Conservation (phyloP, 2,329 filamentous ascomycete genomes). For the Aspergillus ochraceus region DNA sequence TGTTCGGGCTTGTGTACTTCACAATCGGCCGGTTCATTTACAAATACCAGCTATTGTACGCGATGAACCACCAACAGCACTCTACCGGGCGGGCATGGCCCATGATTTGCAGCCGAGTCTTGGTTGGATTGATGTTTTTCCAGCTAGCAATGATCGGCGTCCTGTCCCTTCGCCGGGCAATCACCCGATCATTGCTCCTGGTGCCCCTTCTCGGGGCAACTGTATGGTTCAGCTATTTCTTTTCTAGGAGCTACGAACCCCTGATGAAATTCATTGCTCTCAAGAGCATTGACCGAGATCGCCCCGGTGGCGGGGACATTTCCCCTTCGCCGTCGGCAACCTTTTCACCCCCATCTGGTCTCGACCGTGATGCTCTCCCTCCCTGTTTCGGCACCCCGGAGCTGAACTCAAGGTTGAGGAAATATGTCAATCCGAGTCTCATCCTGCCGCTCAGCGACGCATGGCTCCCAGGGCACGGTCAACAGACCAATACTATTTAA, state of each 20-base stretch:
- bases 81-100: conserved; percentile 86
- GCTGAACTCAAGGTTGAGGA: conserved; percentile 41
- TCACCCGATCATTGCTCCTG: conserved; percentile 70
- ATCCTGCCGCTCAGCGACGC: conserved; percentile 44
- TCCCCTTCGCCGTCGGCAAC: conserved; percentile 39
- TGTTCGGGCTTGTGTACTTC: conserved; percentile 70
- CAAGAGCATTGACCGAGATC: conserved; percentile 71
- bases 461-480: conserved; percentile 41
- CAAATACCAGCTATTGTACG: conserved; percentile 87
- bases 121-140: conserved; percentile 83
- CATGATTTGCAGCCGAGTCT: conserved; percentile 90
- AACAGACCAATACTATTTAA: conserved; percentile 14
- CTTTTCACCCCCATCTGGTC: conserved; percentile 42
- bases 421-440: conserved; percentile 50
- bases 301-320: conserved; percentile 45
- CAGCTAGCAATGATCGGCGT: conserved; percentile 89
- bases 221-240: conserved; percentile 87
- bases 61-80: conserved; percentile 82
- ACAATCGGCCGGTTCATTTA: conserved; percentile 46
- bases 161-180: conserved; percentile 71
- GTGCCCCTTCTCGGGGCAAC: conserved; percentile 76
- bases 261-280: conserved; percentile 91
- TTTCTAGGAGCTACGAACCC: conserved; percentile 76
- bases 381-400: conserved; percentile 43
- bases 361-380: conserved; percentile 45